phyloP scores from a whole-genome alignment of 305 asterid species.

The Coffea humblotiana region DNA sequence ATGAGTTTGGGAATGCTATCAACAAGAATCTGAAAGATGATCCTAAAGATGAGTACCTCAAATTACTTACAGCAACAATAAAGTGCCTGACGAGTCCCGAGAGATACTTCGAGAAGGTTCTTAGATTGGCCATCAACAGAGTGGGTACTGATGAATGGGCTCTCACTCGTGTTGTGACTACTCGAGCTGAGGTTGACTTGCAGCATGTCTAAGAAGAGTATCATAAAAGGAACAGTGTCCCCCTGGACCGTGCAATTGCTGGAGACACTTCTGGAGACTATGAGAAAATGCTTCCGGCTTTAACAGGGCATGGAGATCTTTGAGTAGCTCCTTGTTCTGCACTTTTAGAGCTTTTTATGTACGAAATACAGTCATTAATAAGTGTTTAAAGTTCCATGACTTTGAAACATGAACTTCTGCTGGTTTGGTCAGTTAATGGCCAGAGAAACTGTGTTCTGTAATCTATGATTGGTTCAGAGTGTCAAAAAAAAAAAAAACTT shows the following conservation, averaged over 20 bases:
- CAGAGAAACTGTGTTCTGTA: no score
- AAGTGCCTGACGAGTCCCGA: constrained; percentile 74
- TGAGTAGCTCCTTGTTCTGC: constrained; percentile 12
- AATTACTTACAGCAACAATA: constrained; percentile 60
- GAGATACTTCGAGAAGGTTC: constrained; percentile 65
- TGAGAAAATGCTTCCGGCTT: constrained; percentile 62
- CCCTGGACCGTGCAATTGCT: constrained; percentile 59
- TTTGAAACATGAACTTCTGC: not conserved
- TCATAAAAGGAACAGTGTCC: constrained; percentile 61
- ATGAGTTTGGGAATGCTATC: constrained; percentile 67
- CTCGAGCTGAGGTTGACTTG: constrained; percentile 78
- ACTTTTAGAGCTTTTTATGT: not conserved
- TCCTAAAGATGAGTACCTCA: constrained; percentile 52
- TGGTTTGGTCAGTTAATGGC: no score
- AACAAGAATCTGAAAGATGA: constrained; percentile 71
- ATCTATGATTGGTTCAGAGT: no score
- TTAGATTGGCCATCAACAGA: constrained; percentile 55
- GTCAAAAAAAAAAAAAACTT: no score
- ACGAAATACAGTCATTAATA: not conserved
- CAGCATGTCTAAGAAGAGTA: constrained; percentile 63
- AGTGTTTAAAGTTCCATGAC: not conserved
- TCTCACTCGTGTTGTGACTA: constrained; percentile 72
- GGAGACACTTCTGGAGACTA: constrained; percentile 82
- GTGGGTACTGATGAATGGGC: constrained; percentile 77
- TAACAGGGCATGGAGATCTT: constrained; percentile 50